Percentiles rank a stretch among this genome's conserved stretches.
These are phyloP conservation scores for Candida easanensis DNA, from an alignment of 805 yeast species.

Conservation along the genomic window DNA sequence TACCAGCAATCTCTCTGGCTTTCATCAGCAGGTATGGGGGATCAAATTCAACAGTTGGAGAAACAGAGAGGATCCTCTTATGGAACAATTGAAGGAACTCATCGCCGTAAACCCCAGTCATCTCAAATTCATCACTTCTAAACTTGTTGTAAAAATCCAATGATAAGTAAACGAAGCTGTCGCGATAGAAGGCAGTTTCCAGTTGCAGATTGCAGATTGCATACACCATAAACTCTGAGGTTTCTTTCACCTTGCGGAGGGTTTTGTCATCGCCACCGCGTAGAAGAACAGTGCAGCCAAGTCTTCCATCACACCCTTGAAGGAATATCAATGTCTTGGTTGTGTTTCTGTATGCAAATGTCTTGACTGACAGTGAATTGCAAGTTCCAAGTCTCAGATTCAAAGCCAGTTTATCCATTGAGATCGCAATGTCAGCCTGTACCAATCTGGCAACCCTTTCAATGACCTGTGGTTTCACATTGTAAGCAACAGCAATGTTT, in stretches of 20 bases:
- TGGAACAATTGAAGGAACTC: slow-evolving; percentile 39
- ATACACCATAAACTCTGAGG: slow-evolving; percentile 76
- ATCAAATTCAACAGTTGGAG: slow-evolving; percentile 79
- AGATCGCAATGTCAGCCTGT: slow-evolving; percentile 78
- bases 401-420: slow-evolving; percentile 80
- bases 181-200: slow-evolving; percentile 73
- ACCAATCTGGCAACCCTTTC: slow-evolving; percentile 76
- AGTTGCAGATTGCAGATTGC: slow-evolving; percentile 75
- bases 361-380: slow-evolving; percentile 63
- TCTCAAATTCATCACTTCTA: slow-evolving; percentile 14
- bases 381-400: slow-evolving; percentile 75
- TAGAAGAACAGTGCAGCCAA: slow-evolving; percentile 85
- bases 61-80: slow-evolving; percentile 65
- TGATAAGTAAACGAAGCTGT: slow-evolving; percentile 57
- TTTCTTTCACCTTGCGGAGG: slow-evolving; percentile 67
- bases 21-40: slow-evolving; percentile 60
- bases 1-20: slow-evolving; percentile 51
- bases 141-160: slow-evolving; percentile 33
- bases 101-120: slow-evolving; percentile 29
- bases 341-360: slow-evolving; percentile 52
- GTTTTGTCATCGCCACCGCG: slow-evolving; percentile 70
- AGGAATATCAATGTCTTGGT: slow-evolving; percentile 76
- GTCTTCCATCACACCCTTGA: slow-evolving; percentile 66
- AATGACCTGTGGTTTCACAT: slow-evolving; percentile 78
- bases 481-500: slow-evolving; percentile 76